These are phyloP conservation scores for Apiotrichum domesticum DNA, from an alignment of 1,284 basidiomycete genomes.

Conservation along the genomic window DNA sequence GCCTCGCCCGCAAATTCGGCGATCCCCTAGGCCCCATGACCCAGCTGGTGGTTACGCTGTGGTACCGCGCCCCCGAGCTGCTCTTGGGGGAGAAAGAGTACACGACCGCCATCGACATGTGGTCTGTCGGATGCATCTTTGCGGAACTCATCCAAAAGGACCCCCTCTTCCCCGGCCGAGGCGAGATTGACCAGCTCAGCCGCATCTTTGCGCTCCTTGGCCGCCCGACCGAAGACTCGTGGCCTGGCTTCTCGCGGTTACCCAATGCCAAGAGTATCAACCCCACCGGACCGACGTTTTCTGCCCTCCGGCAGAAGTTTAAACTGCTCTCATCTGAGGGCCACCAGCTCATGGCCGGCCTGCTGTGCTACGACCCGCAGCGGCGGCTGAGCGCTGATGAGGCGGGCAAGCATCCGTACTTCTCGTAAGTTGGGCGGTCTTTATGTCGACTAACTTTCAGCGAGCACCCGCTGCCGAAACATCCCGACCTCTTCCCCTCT, in stretches of 20 bases:
- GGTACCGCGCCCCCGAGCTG: slow-evolving; percentile 97
- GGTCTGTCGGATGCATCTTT: slow-evolving; percentile 63
- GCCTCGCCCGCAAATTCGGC: slow-evolving; percentile 87
- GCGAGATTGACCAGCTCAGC: slow-evolving; percentile 84
- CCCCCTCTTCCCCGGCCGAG: slow-evolving; percentile 91
- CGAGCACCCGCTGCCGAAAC: slow-evolving; percentile 90
- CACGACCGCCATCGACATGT: slow-evolving; percentile 64
- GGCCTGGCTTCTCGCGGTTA: slow-evolving; percentile 75
- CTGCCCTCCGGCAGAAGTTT: slow-evolving; percentile 55
- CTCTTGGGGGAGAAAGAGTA: slow-evolving; percentile 87
- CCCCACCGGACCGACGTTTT: slow-evolving; percentile 60
- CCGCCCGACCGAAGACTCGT: slow-evolving; percentile 72
- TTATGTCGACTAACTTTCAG: slow-evolving; percentile 47
- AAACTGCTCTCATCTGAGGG: slow-evolving; percentile 74
- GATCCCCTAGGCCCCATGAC: slow-evolving; percentile 96
- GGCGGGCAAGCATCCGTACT: slow-evolving; percentile 85
- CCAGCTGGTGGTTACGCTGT: slow-evolving; percentile 93
- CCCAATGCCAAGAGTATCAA: slow-evolving; percentile 75
- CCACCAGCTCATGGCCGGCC: slow-evolving; percentile 71
- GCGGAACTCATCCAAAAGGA: slow-evolving; percentile 90
- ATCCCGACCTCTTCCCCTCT: slow-evolving; percentile 92
- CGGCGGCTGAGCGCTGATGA: slow-evolving; percentile 78
- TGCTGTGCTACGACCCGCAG: slow-evolving; percentile 85
- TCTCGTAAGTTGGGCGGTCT: slow-evolving; percentile 56
- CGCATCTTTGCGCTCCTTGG: slow-evolving; percentile 84